Conservation (phyloP, 495 filamentous ascomycete genomes). For the Cladorrhinum samala region DNA sequence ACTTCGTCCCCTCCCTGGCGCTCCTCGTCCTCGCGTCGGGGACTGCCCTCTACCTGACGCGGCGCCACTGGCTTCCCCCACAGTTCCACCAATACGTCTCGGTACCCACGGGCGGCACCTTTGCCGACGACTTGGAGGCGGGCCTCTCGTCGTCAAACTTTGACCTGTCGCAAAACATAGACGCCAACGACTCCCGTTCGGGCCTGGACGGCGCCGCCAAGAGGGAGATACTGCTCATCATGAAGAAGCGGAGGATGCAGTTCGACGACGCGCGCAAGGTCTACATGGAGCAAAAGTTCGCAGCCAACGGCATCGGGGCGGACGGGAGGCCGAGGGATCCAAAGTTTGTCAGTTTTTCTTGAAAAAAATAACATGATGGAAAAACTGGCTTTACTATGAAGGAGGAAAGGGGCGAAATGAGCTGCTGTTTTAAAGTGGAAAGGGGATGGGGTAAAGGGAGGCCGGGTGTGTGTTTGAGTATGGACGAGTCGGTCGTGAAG, state of each 20-base stretch:
- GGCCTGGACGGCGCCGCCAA: conserved; percentile 78
- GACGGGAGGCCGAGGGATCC: conserved; percentile 88
- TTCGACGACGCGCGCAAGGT: conserved; percentile 90
- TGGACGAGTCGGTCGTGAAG: too few species aligned
- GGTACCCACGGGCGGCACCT: conserved; percentile 56
- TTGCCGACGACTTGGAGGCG: conserved; percentile 74
- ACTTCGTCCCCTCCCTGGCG: conserved; percentile 69
- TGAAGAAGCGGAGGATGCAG: conserved; percentile 66
- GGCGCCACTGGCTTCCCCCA: conserved; percentile 62
- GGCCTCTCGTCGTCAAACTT: conserved; percentile 78
- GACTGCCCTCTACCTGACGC: conserved; percentile 71
- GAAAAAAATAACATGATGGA: not conserved
- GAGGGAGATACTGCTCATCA: conserved; percentile 74
- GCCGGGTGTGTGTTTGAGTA: too few species aligned
- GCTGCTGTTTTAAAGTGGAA: too few species aligned
- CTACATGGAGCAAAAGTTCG: conserved; percentile 77
- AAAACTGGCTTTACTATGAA: too few species aligned
- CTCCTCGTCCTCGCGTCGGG: conserved; percentile 55
- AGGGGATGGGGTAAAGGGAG: too few species aligned
- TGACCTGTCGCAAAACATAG: conserved; percentile 72
- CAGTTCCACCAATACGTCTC: conserved; percentile 61
- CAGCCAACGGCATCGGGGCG: conserved; percentile 75
- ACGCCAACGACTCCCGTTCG: conserved; percentile 63
- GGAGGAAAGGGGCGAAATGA: too few species aligned
- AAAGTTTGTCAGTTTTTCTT: conserved; percentile 92